Evolutionary conservation across 2,329 filamentous ascomycete species (phyloP), one percentile per base, ranked within the genome.

Genomic region (Thermothelomyces thermophilus): DNA sequence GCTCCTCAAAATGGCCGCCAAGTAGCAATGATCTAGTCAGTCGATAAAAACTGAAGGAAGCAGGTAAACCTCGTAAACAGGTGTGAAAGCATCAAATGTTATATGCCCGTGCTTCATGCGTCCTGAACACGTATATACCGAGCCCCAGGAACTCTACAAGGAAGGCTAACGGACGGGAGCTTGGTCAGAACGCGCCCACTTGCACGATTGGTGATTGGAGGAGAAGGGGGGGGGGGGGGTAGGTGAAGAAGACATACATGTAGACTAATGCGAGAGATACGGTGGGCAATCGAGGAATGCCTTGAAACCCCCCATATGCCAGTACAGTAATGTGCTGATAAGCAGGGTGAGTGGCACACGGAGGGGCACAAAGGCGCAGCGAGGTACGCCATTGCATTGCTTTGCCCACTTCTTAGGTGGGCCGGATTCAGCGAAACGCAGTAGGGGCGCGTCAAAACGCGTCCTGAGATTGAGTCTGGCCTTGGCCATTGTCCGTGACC

Each of bases 261-360:
- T 50, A 53, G 44, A 53, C 41, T 44, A 51, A 46, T 30, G 45
- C 42, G 46, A 53, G 53, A 48, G 51, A 53, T 51, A 37, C 33
- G 28, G 22, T 4, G 24, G 14, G 24, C 20, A 8, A 33, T 43
- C 42, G 19, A 53, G 50, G 50, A 53, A 55, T 51, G 50, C 33
- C 45, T 47, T 11, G 16, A 19, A 46, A 51, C 46, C 43, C 33
- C 49, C 34, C n/a, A n/a, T n/a, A n/a, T n/a, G n/a, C n/a, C n/a
- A n/a, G n/a, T n/a, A n/a, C n/a, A n/a, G n/a, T n/a, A 44, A 30
- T 44, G 44, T 35, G 28, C 43, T 19, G 13, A 10, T 16, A 40
- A 40, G 44, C 44, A 51, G n/a, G n/a, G n/a, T n/a, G 9, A n/a
- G n/a, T n/a, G 17, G 9, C 14, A 31, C 17, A 22, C 33, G 31